Evolutionary conservation across 2,329 filamentous ascomycete genomes (phyloP), one percentile per base, ranked within the genome.

Genomic region (Pyricularia sp.): DNA sequence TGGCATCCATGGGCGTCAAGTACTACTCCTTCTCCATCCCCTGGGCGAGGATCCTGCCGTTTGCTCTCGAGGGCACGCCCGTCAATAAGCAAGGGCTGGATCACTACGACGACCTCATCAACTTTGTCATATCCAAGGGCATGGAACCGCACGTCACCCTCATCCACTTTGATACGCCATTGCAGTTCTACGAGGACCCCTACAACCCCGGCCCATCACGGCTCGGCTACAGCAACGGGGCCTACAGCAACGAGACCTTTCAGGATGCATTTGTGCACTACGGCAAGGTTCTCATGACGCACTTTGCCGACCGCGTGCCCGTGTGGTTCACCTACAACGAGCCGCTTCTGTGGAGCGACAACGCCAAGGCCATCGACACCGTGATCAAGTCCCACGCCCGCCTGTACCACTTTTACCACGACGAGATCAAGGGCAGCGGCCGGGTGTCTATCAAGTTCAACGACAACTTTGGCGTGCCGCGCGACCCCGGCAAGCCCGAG

Each of bases 311-410:
- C 69, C 79, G 84, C 0, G 82, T 86, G 0, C 80, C 83, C 0
- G 77, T 81, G 4, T 86, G 83, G 82, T 83, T 81, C 72, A 85
- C 83, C 0, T 85, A 84, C 74, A 85, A 86, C 71, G 84, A 86
- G 74, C 83, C 83, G 2, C 75, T 33, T 1, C 17, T 64, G 63
- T n/a, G 7, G 3, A 26, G 26, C 28, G 63, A 31, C 28, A 23
- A 64, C 28, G 76, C 2, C 75, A 64, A 64, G 28, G 28, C 63
- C 17, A 23, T 79, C 11, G 76, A 81, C 68, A 76, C 79, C 28
- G 80, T 82, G 12, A 71, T 85, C 70, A 82, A 82, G 69, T 30
- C 84, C 0, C 84, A 86, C 69, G 83, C 83, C 0, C 77, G 80
- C 26, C 78, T 85, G 0, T 83, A 81, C 61, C 81, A 82, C 73